Evolutionary conservation across 2,329 filamentous ascomycete genomes (phyloP).

Genomic region (Cladophialophora yegresii): DNA sequence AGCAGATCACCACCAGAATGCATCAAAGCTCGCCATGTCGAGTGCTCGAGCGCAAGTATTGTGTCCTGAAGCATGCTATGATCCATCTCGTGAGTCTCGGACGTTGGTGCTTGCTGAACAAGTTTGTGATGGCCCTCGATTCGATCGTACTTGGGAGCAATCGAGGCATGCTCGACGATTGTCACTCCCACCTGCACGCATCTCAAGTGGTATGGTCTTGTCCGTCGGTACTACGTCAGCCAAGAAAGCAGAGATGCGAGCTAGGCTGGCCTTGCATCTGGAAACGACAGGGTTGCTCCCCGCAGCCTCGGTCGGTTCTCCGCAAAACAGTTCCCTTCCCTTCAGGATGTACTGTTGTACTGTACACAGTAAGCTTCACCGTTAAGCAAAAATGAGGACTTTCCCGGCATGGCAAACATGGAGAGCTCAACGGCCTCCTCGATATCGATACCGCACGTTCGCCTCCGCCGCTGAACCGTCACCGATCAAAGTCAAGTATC

Average conservation of each 20-base stretch:
- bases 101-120: not conserved
- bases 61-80: slow-evolving; percentile 28
- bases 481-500: slow-evolving; percentile 66
- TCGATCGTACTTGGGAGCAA: not conserved
- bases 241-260: slow-evolving; percentile 5
- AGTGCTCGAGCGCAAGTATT: slow-evolving; percentile 34
- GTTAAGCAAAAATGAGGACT: slow-evolving; percentile 22
- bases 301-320: slow-evolving; percentile 12
- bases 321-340: not conserved
- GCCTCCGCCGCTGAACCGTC: slow-evolving; percentile 29
- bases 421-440: slow-evolving; percentile 3
- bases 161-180: not conserved
- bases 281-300: not conserved
- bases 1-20: slow-evolving; percentile 30
- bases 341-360: not conserved
- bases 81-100: slow-evolving; percentile 14
- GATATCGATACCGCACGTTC: slow-evolving; percentile 16
- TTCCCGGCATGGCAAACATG: slow-evolving; percentile 13
- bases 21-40: slow-evolving; percentile 35
- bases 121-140: not conserved
- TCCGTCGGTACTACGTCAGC: slow-evolving; percentile 4
- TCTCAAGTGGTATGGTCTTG: not conserved
- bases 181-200: not conserved
- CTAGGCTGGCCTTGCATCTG: not conserved
- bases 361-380: not conserved